Base-by-base conservation (phyloP, 192 early-diverging fungal genomes). In the Entomortierella beljakovae region DNA sequence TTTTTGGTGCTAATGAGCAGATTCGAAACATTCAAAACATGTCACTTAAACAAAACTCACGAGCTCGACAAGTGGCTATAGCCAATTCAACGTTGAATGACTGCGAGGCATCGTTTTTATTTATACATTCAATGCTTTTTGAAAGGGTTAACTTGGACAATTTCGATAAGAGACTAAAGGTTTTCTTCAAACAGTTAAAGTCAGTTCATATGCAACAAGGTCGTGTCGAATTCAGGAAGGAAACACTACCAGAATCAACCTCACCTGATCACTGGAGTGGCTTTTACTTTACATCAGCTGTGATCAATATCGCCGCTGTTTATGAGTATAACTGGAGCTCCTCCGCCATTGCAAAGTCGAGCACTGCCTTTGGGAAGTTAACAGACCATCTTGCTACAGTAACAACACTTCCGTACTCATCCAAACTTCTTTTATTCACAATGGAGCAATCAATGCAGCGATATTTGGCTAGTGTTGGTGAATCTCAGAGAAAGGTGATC, bases 71-170 rank as follows among this genome's bases (percentile, higher is more conserved):
- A 34, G 69, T 34, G 23, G 40, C 58, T 34, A 29, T 53, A 9
- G 57, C 48, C 25, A 56, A 43, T 28, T 59, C 61, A 55, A 76
- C 65, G 23, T 46, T 64, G 13, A 64, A 61, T 29, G 58, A 70
- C 28, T 64, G 70, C 48, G 70, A 82, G 48, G 64, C 56, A 6
- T 61, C 85, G 5, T 87, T 82, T 56, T 48, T 86, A 23, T 68
- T 83, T 22, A 70, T 89, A 4, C 88, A 89, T 35, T 84, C 86
- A 15, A 85, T 89, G 88, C 65, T 89, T 25, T 89, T 89, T 68
- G 87, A 85, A 18, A 89, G 86, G 49, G 84, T 89, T 32, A 86
- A 85, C 4, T 70, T 89, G n/a, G 88, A 89, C 38, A 32, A 69
- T 16, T 89, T 89, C 67, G 66, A 76, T 10, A 70, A 82, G 34